phyloP scores from a whole-genome alignment of 1,284 basidiomycete species.

The Tilletia walkeri region DNA sequence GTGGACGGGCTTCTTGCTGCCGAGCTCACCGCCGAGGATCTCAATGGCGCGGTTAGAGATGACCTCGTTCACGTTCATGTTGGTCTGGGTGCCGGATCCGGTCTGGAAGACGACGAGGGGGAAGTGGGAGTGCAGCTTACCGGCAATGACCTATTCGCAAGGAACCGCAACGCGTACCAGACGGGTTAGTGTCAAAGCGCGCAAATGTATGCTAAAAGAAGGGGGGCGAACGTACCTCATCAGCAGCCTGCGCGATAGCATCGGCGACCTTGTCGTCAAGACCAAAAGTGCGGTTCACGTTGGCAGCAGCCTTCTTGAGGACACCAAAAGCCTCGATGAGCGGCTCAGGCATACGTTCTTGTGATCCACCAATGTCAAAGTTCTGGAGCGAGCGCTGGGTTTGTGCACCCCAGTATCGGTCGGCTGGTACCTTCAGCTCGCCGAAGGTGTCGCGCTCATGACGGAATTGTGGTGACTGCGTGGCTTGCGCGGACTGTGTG shows the following conservation, averaged over 20 bases:
- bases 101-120: constrained; percentile 99
- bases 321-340: constrained; percentile 97
- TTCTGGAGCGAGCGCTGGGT: constrained; percentile 96
- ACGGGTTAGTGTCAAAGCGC: too few species aligned
- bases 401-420: constrained; percentile 98
- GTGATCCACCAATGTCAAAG: constrained; percentile 94
- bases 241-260: constrained; percentile 88
- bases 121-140: constrained; percentile 81
- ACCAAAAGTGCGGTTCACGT: constrained; percentile 87
- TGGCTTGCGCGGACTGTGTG: background rate
- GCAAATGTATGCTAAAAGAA: too few species aligned
- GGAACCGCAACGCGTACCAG: background rate
- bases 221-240: constrained; percentile 64
- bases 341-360: constrained; percentile 87
- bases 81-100: constrained; percentile 96
- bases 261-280: constrained; percentile 83
- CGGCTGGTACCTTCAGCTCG: constrained; percentile 85
- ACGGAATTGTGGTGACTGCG: constrained; percentile 29
- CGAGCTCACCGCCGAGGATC: constrained; percentile 89
- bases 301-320: constrained; percentile 93
- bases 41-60: constrained; percentile 99
- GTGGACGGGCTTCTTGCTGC: constrained; percentile 95
- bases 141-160: constrained; percentile 78
- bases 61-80: constrained; percentile 99
- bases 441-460: constrained; percentile 74